A percentile compares a stretch with the other conserved stretches of the same genome.
Evolutionary conservation across 768 basidiomycete genomes (phyloP).

Genomic region (Trichaptum fuscoviolaceum): DNA sequence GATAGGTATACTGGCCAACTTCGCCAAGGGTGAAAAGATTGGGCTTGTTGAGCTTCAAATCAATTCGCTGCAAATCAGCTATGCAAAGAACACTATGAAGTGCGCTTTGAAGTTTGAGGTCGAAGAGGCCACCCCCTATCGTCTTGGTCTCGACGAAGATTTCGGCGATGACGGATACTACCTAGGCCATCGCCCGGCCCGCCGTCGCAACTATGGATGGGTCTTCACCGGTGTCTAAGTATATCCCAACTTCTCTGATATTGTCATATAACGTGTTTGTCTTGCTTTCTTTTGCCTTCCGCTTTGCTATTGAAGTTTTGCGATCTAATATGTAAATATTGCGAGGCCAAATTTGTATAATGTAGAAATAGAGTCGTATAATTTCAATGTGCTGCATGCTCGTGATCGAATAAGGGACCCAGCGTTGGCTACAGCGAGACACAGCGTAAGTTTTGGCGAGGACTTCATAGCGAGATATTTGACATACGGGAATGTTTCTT

Average conservation of each 20-base stretch:
- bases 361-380: not conserved
- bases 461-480: constrained; percentile 7
- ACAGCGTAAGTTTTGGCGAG: constrained; percentile 7
- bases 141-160: not conserved
- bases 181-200: no score
- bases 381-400: constrained; percentile 5
- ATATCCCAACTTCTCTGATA: not conserved
- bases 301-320: not conserved
- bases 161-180: not conserved
- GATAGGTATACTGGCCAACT: constrained; percentile 18
- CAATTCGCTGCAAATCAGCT: constrained; percentile 29
- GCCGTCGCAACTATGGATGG: not conserved
- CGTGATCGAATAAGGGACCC: constrained; percentile 63
- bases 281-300: not conserved
- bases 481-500: constrained; percentile 71
- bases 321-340: not conserved
- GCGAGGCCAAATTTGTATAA: not conserved
- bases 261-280: not conserved
- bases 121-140: constrained; percentile 8
- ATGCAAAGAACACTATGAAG: constrained; percentile 37
- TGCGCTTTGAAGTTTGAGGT: constrained; percentile 37
- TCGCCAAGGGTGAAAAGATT: constrained; percentile 33
- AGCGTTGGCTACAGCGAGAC: constrained; percentile 44
- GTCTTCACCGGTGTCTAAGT: not conserved
- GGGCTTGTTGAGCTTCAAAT: constrained; percentile 30